phyloP scores from a whole-genome alignment of 352 stramenopile genomes.

The Aphanomyces astaci region DNA sequence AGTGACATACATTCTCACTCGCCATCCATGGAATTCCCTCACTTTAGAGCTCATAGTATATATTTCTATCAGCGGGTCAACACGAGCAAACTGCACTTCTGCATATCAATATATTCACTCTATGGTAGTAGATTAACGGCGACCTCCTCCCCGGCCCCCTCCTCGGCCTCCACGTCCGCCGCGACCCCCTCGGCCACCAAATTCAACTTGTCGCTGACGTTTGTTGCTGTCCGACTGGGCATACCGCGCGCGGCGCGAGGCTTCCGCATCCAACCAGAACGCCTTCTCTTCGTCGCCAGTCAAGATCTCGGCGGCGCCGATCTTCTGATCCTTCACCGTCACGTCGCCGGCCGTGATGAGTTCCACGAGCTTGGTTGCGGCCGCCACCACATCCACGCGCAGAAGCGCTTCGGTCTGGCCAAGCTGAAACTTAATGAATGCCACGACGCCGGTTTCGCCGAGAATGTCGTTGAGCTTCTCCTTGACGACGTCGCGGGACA shows the following conservation, averaged over 20 bases:
- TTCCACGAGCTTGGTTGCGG: slow-evolving; percentile 53
- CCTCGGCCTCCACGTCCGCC: slow-evolving; percentile 38
- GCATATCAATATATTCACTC: no score
- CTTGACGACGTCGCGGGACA: slow-evolving; percentile 84
- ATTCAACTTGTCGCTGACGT: slow-evolving; percentile 30
- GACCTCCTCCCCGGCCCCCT: slow-evolving; percentile 30
- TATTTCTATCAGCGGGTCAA: no score
- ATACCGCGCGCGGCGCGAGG: slow-evolving; percentile 63
- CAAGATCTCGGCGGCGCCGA: slow-evolving; percentile 45
- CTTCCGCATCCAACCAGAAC: slow-evolving; percentile 75
- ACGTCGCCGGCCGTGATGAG: slow-evolving; percentile 50
- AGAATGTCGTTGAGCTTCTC: slow-evolving; percentile 77
- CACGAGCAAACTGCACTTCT: no score
- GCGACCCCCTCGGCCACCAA: slow-evolving; percentile 23
- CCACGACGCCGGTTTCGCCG: slow-evolving; percentile 54
- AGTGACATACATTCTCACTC: no score
- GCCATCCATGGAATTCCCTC: no score
- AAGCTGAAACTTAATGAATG: slow-evolving; percentile 84
- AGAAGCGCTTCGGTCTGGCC: slow-evolving; percentile 58
- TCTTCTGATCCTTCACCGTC: slow-evolving; percentile 51
- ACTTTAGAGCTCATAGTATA: no score
- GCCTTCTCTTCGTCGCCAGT: slow-evolving; percentile 75
- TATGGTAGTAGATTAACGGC: background rate
- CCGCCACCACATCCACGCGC: slow-evolving; percentile 48
- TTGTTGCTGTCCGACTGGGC: slow-evolving; percentile 75